Evolutionary conservation across 139 green algal species (phyloP).

Genomic region (Raphidocelis subcapitata): DNA sequence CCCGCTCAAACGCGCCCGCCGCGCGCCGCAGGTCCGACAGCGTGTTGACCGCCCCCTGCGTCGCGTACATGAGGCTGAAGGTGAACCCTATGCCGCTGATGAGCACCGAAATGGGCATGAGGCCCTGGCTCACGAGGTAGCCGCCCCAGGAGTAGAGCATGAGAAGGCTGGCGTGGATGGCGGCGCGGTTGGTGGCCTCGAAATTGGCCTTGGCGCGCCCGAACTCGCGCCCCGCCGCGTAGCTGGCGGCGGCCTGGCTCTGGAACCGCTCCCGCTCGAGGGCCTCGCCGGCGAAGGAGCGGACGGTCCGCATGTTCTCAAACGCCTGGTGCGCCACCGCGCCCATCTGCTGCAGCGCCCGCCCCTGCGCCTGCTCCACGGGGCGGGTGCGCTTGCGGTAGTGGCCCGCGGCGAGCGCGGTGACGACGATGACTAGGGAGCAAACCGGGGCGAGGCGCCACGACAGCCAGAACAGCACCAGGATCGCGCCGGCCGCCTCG

Average conservation of each 20-base stretch:
- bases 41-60: slow-evolving; percentile 77
- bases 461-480: slow-evolving; percentile 75
- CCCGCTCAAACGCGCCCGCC: slow-evolving; percentile 52
- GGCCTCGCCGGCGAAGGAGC: slow-evolving; percentile 58
- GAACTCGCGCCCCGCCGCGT: slow-evolving; percentile 70
- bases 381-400: slow-evolving; percentile 69
- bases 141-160: slow-evolving; percentile 81
- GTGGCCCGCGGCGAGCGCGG: slow-evolving; percentile 64
- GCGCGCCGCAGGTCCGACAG: slow-evolving; percentile 68
- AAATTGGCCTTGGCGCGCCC: slow-evolving; percentile 74
- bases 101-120: slow-evolving; percentile 77
- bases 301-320: slow-evolving; percentile 73
- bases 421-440: slow-evolving; percentile 72
- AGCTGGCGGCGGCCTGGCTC: slow-evolving; percentile 56
- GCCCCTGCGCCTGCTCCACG: slow-evolving; percentile 52
- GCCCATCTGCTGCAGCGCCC: slow-evolving; percentile 68
- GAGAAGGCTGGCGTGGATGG: slow-evolving; percentile 79
- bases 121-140: slow-evolving; percentile 63
- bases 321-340: slow-evolving; percentile 61
- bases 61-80: slow-evolving; percentile 87
- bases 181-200: slow-evolving; percentile 61
- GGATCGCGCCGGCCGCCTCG: slow-evolving; percentile 68
- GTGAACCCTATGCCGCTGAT: slow-evolving; percentile 90
- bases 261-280: slow-evolving; percentile 84
- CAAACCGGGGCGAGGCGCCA: slow-evolving; percentile 83